Base-by-base conservation (phyloP, 2,329 filamentous ascomycete genomes). In the Fulvia fulva region DNA sequence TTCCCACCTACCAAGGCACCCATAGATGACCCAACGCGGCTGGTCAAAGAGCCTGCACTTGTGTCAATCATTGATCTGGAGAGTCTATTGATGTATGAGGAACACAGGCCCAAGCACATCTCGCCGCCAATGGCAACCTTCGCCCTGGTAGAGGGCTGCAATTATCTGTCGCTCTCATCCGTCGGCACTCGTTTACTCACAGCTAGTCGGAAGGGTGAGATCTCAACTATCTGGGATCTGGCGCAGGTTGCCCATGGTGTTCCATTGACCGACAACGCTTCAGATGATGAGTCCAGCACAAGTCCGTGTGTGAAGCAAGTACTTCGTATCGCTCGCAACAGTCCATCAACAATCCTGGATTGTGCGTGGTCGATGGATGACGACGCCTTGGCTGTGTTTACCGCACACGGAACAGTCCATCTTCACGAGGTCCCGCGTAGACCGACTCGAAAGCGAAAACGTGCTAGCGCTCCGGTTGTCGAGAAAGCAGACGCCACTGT, bases 381-480 rank as follows among this genome's bases (percentile, higher is more conserved):
- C 22, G 90, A 96, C 70, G 87, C 89, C 58, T 77, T 95, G 41
- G 93, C 92, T 1, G 87, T 99, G 76, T 86, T 97, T 25, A 97
- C 94, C 0, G 91, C 96, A 68, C 89, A 92, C 66, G 91, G 93
- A n/a, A 99, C 94, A 8, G 87, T 97, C 11, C 94, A 99, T 75
- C 83, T 97, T 45, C 87, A 96, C 63, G 90, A 96, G 65, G 84
- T 97, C 74, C 91, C 91, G 8, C 49, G 54, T 14, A 45, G 56
- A 26, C 58, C 65, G 12, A 81, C 56, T 14, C 59, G 62, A 12
- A 71, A 68, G 55, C 61, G 68, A 3, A 71, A 70, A 43, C 65
- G 68, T 12, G 55, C 60, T 22, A 59, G 53, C 9, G 60, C 57
- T 25, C 54, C 62, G 16, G 53, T 58, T 12, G 46, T 56, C 5